A percentile compares a stretch with the other conserved stretches of the same genome.
phyloP scores from a whole-genome alignment of 2,329 filamentous ascomycete genomes.

The Nannizzia gypsea region DNA sequence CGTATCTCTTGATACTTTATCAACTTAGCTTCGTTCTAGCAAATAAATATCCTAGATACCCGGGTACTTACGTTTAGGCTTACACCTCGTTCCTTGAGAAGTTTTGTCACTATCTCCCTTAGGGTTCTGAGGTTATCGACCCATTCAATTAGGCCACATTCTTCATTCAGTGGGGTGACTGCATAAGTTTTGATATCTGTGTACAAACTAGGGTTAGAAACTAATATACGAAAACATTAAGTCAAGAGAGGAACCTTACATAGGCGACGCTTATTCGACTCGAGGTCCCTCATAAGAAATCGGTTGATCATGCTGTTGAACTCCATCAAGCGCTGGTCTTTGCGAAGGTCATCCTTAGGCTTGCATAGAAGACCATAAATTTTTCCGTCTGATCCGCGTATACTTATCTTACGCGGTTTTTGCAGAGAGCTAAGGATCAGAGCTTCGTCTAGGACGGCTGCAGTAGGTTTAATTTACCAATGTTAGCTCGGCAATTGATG shows the following conservation, averaged over 20 bases:
- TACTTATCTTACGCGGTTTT: constrained; percentile 78
- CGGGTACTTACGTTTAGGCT: constrained; percentile 31
- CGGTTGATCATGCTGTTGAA: constrained; percentile 98
- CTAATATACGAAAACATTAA: not conserved
- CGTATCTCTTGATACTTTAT: constrained; percentile 57
- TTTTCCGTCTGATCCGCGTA: constrained; percentile 78
- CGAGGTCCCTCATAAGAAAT: constrained; percentile 79
- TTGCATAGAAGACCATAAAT: constrained; percentile 88
- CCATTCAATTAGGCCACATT: constrained; percentile 97
- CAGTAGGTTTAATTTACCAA: constrained; percentile 15
- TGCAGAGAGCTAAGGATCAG: constrained; percentile 83
- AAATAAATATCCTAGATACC: not conserved
- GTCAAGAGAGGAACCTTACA: constrained; percentile 33
- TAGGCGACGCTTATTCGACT: constrained; percentile 77
- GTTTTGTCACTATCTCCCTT: constrained; percentile 72
- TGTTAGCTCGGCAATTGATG: not conserved
- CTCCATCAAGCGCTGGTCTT: constrained; percentile 96
- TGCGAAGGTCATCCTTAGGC: constrained; percentile 93
- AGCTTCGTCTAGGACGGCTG: constrained; percentile 70
- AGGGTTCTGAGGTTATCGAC: constrained; percentile 91
- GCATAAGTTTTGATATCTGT: constrained; percentile 84
- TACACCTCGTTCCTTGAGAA: constrained; percentile 66
- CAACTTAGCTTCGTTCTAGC: not conserved
- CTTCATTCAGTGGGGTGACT: constrained; percentile 91
- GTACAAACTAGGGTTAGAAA: constrained; percentile 7